A percentile compares a stretch with the other conserved stretches of the same genome.
These are phyloP conservation scores for Fraxinus paxiana DNA, from an alignment of 305 asterid genomes.

Conservation along the genomic window DNA sequence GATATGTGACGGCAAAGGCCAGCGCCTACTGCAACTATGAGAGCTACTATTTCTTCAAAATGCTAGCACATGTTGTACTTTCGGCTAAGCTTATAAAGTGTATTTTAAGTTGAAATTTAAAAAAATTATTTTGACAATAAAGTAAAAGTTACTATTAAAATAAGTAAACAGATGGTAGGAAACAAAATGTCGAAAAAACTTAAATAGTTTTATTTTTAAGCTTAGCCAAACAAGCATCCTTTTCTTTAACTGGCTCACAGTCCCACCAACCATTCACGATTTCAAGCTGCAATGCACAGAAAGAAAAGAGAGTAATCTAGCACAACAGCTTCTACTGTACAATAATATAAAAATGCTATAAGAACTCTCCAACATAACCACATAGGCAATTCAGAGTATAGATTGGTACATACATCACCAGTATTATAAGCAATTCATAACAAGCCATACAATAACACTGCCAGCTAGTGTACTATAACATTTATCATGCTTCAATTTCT, in stretches of 20 bases:
- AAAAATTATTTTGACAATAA: neutral
- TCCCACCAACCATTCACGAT: neutral
- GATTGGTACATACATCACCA: constrained; percentile 10
- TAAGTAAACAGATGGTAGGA: neutral
- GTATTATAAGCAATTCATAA: neutral
- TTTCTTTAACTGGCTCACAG: neutral
- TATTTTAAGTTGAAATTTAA: neutral
- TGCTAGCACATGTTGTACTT: neutral
- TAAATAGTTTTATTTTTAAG: neutral
- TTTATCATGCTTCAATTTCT: constrained; percentile 7
- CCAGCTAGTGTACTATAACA: neutral
- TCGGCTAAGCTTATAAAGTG: neutral
- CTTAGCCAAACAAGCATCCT: neutral
- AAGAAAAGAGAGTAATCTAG: neutral
- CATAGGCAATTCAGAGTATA: neutral
- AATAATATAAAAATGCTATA: constrained; percentile 12
- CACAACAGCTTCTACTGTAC: constrained; percentile 6
- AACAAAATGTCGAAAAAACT: neutral
- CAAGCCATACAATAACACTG: constrained; percentile 14
- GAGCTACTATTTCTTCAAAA: neutral
- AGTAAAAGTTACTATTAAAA: neutral
- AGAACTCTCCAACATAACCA: constrained; percentile 13
- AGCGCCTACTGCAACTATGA: neutral
- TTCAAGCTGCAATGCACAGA: neutral
- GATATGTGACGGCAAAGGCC: neutral